Evolutionary conservation across 805 yeast genomes (phyloP).

Genomic region (Candida taoyuanica): DNA sequence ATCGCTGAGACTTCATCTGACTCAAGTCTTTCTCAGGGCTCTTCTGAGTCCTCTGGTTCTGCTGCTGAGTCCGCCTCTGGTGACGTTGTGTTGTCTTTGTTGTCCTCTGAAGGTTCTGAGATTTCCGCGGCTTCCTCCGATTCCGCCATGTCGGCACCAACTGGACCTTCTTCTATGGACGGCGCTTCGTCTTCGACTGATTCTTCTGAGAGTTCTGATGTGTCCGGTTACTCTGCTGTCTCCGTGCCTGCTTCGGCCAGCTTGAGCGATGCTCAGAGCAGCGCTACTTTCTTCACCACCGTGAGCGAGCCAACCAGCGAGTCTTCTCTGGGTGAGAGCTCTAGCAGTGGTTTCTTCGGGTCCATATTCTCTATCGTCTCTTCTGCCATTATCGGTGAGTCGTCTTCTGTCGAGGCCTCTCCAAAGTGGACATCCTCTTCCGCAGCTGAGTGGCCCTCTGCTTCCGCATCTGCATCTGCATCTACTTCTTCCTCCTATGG

Average conservation of each 20-base stretch:
- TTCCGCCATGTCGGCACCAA: not conserved
- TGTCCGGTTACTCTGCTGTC: not conserved
- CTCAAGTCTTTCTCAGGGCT: not conserved
- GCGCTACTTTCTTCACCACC: too few relatives aligned
- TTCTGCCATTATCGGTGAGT: too few relatives aligned
- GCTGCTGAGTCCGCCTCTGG: conserved; percentile 1
- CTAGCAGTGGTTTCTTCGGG: too few relatives aligned
- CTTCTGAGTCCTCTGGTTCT: not conserved
- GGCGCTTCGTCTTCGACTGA: not conserved
- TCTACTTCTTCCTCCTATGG: not conserved
- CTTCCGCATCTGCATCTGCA: not conserved
- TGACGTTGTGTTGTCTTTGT: not conserved
- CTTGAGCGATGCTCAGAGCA: too few relatives aligned
- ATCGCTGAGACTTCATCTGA: not conserved
- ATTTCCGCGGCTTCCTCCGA: conserved; percentile 1
- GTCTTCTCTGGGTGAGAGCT: too few relatives aligned
- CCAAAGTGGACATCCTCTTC: too few relatives aligned
- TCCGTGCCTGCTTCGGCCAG: too few relatives aligned
- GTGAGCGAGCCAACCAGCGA: too few relatives aligned
- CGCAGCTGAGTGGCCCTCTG: too few relatives aligned
- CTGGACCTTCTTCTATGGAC: not conserved
- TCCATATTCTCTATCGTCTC: too few relatives aligned
- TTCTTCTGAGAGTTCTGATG: not conserved
- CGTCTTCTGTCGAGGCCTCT: too few relatives aligned
- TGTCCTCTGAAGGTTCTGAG: not conserved